Conservation (phyloP, 2,329 filamentous ascomycete species). For the Fusarium austroafricanum region DNA sequence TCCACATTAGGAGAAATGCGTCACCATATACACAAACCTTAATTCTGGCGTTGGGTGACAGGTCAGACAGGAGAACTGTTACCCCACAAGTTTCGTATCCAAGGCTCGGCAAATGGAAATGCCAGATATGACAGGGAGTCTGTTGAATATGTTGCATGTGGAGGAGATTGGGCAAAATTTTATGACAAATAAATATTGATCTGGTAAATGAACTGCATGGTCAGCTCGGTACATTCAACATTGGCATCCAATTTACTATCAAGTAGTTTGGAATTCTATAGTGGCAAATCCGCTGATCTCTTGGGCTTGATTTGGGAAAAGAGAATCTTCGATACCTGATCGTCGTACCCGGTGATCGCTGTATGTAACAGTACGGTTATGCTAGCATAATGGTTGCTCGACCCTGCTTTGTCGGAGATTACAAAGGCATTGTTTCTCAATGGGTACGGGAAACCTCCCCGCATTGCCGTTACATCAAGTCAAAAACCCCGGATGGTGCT, state of each 20-base stretch:
- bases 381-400: no score
- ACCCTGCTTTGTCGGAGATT: not conserved
- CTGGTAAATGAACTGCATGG: not conserved
- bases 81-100: not conserved
- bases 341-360: no score
- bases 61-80: not conserved
- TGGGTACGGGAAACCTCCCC: not conserved
- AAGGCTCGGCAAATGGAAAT: not conserved
- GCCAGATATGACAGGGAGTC: conserved; percentile 1
- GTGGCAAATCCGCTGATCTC: no score
- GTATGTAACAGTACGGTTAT: no score
- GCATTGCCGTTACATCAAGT: no score
- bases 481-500: no score
- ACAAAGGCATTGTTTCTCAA: not conserved
- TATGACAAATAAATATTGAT: not conserved
- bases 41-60: not conserved
- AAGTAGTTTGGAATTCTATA: not conserved
- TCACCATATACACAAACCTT: no score
- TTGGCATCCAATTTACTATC: not conserved
- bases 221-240: not conserved
- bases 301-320: no score
- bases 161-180: not conserved
- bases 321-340: not conserved
- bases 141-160: not conserved
- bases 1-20: not conserved